Conservation (phyloP, 2,329 filamentous ascomycete species). For the Aspergillus latus region DNA sequence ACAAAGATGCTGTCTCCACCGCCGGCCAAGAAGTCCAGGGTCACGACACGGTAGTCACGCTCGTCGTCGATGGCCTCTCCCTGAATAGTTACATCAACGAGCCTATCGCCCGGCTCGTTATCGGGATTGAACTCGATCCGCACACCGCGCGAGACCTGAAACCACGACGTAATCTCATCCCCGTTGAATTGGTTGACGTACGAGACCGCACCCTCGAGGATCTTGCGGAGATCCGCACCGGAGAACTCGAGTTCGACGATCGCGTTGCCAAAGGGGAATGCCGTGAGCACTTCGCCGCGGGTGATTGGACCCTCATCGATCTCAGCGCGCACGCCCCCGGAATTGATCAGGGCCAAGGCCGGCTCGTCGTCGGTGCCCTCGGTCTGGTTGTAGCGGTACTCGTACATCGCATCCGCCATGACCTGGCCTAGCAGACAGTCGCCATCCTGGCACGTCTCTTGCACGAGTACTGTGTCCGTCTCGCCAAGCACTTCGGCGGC, state of each 20-base stretch:
- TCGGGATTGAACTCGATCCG: constrained; percentile 2
- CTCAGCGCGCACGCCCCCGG: background rate
- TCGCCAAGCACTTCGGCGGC: background rate
- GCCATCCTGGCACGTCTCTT: constrained; percentile 6
- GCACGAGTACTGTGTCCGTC: constrained; percentile 1
- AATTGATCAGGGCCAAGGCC: constrained; percentile 1
- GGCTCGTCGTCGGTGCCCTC: constrained; percentile 1
- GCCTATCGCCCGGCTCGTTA: background rate
- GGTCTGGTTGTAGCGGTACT: constrained; percentile 5
- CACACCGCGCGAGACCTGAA: constrained; percentile 4
- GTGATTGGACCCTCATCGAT: constrained; percentile 4
- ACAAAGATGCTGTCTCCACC: constrained; percentile 9
- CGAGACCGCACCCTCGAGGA: constrained; percentile 3
- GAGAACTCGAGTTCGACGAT: constrained; percentile 4
- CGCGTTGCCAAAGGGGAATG: constrained; percentile 9
- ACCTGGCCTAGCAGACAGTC: constrained; percentile 8
- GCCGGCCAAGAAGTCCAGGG: constrained; percentile 6
- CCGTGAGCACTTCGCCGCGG: constrained; percentile 6
- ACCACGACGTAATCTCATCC: constrained; percentile 1
- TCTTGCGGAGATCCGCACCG: background rate
- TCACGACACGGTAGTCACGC: constrained; percentile 2
- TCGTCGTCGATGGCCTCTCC: background rate
- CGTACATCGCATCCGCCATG: constrained; percentile 7
- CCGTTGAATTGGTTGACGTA: constrained; percentile 9
- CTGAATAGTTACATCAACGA: constrained; percentile 1